Conservation (phyloP, 352 stramenopile genomes). For the Phytophthora idaei region DNA sequence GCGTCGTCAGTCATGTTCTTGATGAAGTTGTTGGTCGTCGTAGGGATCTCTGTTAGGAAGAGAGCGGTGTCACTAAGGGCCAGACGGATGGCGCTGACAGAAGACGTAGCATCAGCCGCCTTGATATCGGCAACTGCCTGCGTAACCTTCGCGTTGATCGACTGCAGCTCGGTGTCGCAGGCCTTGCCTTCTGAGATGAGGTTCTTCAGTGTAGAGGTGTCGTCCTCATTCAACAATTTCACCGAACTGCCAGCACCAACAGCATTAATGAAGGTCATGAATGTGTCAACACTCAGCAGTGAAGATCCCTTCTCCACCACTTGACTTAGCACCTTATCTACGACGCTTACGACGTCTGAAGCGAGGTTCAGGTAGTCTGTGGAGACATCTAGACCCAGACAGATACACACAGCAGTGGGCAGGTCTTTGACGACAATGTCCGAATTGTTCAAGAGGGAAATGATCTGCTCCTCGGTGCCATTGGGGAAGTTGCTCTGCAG, state of each 20-base stretch:
- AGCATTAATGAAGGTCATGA: slow-evolving; percentile 35
- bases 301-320: slow-evolving; percentile 42
- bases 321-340: slow-evolving; percentile 42
- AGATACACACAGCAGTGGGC: slow-evolving; percentile 52
- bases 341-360: slow-evolving; percentile 38
- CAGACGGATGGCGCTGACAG: slow-evolving; percentile 42
- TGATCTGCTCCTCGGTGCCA: slow-evolving; percentile 50
- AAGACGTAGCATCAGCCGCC: slow-evolving; percentile 19
- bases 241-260: slow-evolving; percentile 30
- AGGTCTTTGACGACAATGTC: slow-evolving; percentile 60
- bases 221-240: slow-evolving; percentile 20
- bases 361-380: slow-evolving; percentile 33
- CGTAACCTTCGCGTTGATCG: slow-evolving; percentile 43
- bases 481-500: slow-evolving; percentile 45
- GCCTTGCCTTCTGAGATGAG: slow-evolving; percentile 43
- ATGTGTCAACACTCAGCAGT: slow-evolving; percentile 38
- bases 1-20: slow-evolving; percentile 30
- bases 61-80: slow-evolving; percentile 44
- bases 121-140: slow-evolving; percentile 51
- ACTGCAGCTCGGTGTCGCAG: slow-evolving; percentile 49
- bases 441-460: slow-evolving; percentile 55
- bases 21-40: slow-evolving; percentile 47
- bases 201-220: slow-evolving; percentile 32
- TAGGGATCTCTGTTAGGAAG: slow-evolving; percentile 57
- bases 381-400: slow-evolving; percentile 45